phyloP scores from a whole-genome alignment of 495 filamentous ascomycete genomes.

The Lophiotrema nucula region DNA sequence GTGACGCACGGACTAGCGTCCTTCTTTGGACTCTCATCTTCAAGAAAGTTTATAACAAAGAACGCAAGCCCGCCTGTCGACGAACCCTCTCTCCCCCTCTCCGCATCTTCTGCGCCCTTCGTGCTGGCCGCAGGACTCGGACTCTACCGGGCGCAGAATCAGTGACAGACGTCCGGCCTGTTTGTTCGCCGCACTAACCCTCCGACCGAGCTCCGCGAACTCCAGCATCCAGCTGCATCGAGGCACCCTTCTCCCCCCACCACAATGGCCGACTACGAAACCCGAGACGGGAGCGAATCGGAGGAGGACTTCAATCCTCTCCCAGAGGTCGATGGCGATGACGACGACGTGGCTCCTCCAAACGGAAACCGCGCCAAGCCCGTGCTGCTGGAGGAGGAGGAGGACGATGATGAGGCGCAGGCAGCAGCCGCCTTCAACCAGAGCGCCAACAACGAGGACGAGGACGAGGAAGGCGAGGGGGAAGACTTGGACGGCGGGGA shows the following conservation, averaged over 20 bases:
- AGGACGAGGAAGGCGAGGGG: constrained; percentile 35
- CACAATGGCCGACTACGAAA: constrained; percentile 31
- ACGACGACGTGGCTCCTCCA: constrained; percentile 13
- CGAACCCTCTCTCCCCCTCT: neutral
- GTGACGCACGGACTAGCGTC: too few relatives aligned
- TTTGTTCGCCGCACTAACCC: neutral
- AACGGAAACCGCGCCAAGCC: constrained; percentile 34
- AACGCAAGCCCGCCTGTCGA: neutral
- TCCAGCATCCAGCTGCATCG: neutral
- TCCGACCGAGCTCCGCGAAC: neutral
- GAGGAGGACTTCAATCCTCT: constrained; percentile 81
- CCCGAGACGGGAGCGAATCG: constrained; percentile 66
- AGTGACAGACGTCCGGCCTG: neutral
- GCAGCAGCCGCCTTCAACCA: neutral
- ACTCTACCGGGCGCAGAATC: neutral
- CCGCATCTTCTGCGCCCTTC: neutral
- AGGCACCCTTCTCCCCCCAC: neutral
- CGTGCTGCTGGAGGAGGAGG: too few relatives aligned
- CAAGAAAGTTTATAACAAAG: neutral
- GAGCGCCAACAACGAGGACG: constrained; percentile 49
- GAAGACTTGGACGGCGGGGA: constrained; percentile 35
- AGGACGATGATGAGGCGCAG: constrained; percentile 54
- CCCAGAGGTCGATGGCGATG: constrained; percentile 61
- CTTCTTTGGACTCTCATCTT: neutral
- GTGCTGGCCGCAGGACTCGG: neutral